Percentiles rank a stretch among this genome's conserved stretches.
phyloP scores from a whole-genome alignment of 2,329 filamentous ascomycete genomes.

The Cladophialophora exuberans region DNA sequence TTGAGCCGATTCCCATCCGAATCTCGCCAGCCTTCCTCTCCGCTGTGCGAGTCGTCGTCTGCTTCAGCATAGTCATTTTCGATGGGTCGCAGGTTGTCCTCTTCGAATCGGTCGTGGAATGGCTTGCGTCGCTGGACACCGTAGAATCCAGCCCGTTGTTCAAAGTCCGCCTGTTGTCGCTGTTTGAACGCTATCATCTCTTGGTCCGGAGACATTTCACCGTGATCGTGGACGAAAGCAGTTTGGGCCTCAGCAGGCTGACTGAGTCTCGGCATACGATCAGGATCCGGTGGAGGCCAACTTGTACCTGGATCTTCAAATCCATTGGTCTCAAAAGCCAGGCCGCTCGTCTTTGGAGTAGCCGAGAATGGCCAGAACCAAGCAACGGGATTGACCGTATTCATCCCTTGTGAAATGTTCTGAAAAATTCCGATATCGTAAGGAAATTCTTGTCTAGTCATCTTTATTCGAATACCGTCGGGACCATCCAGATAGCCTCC shows the following conservation, averaged over 20 bases:
- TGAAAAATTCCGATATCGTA: constrained; percentile 67
- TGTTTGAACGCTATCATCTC: constrained; percentile 57
- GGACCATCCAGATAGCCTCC: constrained; percentile 63
- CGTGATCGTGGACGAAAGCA: constrained; percentile 36
- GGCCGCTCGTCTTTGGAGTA: constrained; percentile 53
- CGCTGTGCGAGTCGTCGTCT: constrained; percentile 42
- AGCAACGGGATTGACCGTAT: constrained; percentile 43
- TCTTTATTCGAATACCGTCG: constrained; percentile 57
- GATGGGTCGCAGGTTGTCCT: constrained; percentile 26
- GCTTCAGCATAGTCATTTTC: constrained; percentile 31
- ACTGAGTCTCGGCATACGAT: constrained; percentile 48
- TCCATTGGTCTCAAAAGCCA: constrained; percentile 60
- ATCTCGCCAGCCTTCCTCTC: constrained; percentile 66
- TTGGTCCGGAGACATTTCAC: constrained; percentile 40
- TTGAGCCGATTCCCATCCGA: constrained; percentile 64
- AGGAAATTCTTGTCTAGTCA: constrained; percentile 65
- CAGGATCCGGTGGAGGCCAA: constrained; percentile 56
- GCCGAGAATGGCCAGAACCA: constrained; percentile 66
- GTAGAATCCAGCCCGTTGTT: constrained; percentile 43
- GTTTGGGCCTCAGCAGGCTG: constrained; percentile 25
- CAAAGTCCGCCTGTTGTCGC: constrained; percentile 57
- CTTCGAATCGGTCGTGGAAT: constrained; percentile 45
- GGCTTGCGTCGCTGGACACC: constrained; percentile 44
- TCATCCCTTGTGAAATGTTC: constrained; percentile 65
- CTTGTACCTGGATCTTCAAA: constrained; percentile 55